Evolutionary conservation across 164 flowering plant genomes (phyloP).

Genomic region (Saururus chinensis): DNA sequence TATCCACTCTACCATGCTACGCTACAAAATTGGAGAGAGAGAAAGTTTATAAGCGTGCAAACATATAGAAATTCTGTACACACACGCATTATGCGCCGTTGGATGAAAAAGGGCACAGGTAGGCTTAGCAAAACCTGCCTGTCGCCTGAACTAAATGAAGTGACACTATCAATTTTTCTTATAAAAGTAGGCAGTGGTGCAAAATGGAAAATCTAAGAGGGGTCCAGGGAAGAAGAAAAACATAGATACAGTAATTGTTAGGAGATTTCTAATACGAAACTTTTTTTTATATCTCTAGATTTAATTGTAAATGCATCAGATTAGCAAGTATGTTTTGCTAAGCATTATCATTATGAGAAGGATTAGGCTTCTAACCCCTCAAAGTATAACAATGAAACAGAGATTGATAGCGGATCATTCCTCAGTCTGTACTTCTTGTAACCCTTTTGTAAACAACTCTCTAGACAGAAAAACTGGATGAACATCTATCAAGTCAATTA

Average conservation of each 20-base stretch:
- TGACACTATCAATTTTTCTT: neutral
- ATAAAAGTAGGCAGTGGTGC: neutral
- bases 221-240: neutral
- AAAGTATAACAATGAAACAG: neutral
- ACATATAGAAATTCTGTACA: neutral
- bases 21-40: no score
- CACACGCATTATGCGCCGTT: neutral
- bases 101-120: no score
- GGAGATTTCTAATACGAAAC: neutral
- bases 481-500: neutral
- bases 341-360: neutral
- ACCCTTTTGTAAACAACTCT: no score
- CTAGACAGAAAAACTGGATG: neutral
- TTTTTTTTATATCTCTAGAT: neutral
- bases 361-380: neutral
- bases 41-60: no score
- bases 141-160: neutral
- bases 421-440: neutral
- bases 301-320: neutral
- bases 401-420: neutral
- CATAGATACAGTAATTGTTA: neutral
- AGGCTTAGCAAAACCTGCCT: no score
- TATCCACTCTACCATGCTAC: no score
- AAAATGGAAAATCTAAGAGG: no score
- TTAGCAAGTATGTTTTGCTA: neutral